A percentile compares a stretch with the other conserved stretches of the same genome.
Conservation (phyloP, 768 basidiomycete genomes). For the Phlegmacium glaucopus region DNA sequence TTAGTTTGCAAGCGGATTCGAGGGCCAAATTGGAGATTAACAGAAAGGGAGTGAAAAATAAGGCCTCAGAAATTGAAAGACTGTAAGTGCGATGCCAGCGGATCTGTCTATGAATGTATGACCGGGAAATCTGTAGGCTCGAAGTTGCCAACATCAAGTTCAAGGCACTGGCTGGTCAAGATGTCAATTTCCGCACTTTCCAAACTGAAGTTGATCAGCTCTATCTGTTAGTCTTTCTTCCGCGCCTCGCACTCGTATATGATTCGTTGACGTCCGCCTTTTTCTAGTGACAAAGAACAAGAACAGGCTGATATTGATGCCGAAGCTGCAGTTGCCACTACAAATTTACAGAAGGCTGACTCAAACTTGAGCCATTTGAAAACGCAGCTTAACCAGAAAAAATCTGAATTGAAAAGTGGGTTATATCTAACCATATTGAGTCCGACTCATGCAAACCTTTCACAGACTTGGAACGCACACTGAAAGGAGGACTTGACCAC, state of each 20-base stretch:
- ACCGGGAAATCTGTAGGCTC: constrained; percentile 41
- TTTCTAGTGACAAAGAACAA: constrained; percentile 61
- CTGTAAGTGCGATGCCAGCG: constrained; percentile 44
- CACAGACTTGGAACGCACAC: constrained; percentile 46
- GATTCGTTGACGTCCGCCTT: background rate
- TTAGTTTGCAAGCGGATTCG: constrained; percentile 78
- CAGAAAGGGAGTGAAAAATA: constrained; percentile 60
- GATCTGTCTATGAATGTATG: constrained; percentile 3
- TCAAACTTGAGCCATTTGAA: constrained; percentile 57
- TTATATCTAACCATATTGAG: background rate
- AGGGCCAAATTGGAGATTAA: constrained; percentile 80
- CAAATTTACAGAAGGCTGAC: constrained; percentile 61
- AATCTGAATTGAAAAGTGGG: constrained; percentile 60
- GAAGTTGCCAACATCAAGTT: constrained; percentile 59
- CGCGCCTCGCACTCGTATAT: background rate
- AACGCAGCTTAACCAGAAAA: constrained; percentile 57
- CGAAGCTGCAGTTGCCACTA: constrained; percentile 45
- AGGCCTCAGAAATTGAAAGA: constrained; percentile 61
- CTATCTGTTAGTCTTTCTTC: constrained; percentile 42
- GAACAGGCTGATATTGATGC: constrained; percentile 49
- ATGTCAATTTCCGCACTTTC: constrained; percentile 61
- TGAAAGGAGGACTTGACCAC: constrained; percentile 38
- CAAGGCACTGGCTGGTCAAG: constrained; percentile 58
- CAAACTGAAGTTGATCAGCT: constrained; percentile 68
- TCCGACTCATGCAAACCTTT: background rate